Base-by-base conservation (phyloP, 305 asterid species). In the Petunia hybrid region DNA sequence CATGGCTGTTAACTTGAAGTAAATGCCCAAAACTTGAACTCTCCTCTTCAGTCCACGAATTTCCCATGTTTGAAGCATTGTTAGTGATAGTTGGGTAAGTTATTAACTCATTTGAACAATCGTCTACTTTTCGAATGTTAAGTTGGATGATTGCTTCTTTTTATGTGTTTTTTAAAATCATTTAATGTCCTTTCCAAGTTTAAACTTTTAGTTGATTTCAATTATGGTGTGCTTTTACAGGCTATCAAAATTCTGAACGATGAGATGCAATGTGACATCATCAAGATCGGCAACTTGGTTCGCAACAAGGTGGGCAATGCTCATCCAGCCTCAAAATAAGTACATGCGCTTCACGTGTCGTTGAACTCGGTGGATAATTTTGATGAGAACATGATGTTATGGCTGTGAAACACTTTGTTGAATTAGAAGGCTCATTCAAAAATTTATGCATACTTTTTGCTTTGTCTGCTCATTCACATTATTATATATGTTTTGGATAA, bases 231-330 rank as follows among this genome's bases (percentile, higher is more conserved):
- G 85, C 67, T 84, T 69, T 80, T 53, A 45, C 90, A 93, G 97
- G 97, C 98, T 64, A 88, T 92, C 85, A 93, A 93, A 88, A 87
- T 93, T 82, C 88, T 93, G 81, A 91, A 93, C 81, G 98, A 93
- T 85, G 98, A 93, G 90, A 93, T 93, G 92, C 95, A 92, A 82
- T 93, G 97, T 41, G 98, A 93, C 86, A 85, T 93, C 51, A 92
- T 93, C 89, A 92, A 93, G 91, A 87, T 92, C 66, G 97, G 92
- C 63, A 86, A 80, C 90, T 81, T 93, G 91, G 97, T 91, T 80
- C 92, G 94, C 68, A 91, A 87, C 84, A 93, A 93, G 98, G 97
- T 92, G 77, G 59, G 93, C 84, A 77, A 76, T 63, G 80, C 68
- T 41, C 61, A 22, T 22, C 41, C 60, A 38, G 14, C 8, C 64